Evolutionary conservation across 768 basidiomycete genomes (phyloP).

Genomic region (Termitomyces sp.): DNA sequence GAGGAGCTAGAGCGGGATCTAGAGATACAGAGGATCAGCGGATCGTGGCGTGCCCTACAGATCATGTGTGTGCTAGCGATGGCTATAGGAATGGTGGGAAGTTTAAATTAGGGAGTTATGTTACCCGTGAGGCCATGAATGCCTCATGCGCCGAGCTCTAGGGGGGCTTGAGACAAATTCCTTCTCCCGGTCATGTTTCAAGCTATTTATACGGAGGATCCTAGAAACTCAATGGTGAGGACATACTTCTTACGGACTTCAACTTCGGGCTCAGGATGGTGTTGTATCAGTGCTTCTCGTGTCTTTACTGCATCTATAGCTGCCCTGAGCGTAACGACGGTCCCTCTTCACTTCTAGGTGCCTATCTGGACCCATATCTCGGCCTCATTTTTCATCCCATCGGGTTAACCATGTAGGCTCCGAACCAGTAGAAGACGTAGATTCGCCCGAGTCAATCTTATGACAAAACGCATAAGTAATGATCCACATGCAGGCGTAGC

Average conservation of each 20-base stretch:
- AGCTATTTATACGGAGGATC: neutral
- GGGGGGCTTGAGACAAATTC: neutral
- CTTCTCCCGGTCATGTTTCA: neutral
- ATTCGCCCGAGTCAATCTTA: too few species aligned
- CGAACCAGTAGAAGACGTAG: too few species aligned
- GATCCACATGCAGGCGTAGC: too few species aligned
- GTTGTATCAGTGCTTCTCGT: neutral
- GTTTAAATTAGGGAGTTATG: conserved; percentile 2
- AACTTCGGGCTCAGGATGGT: neutral
- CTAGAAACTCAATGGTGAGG: neutral
- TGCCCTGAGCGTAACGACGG: neutral
- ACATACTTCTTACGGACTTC: neutral
- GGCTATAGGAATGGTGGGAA: conserved; percentile 16
- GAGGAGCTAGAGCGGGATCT: conserved; percentile 17
- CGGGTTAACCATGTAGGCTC: too few species aligned
- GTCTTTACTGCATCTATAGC: neutral
- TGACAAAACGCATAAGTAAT: too few species aligned
- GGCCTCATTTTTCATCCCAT: too few species aligned
- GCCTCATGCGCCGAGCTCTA: neutral
- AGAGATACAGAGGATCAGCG: conserved; percentile 21
- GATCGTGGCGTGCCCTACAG: conserved; percentile 22
- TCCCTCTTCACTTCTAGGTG: neutral
- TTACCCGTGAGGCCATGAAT: neutral
- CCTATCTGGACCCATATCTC: too few species aligned
- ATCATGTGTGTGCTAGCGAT: conserved; percentile 18